These are phyloP conservation scores for Rhododendron ovatum DNA, from an alignment of 148 eudicot species.

Conservation along the genomic window DNA sequence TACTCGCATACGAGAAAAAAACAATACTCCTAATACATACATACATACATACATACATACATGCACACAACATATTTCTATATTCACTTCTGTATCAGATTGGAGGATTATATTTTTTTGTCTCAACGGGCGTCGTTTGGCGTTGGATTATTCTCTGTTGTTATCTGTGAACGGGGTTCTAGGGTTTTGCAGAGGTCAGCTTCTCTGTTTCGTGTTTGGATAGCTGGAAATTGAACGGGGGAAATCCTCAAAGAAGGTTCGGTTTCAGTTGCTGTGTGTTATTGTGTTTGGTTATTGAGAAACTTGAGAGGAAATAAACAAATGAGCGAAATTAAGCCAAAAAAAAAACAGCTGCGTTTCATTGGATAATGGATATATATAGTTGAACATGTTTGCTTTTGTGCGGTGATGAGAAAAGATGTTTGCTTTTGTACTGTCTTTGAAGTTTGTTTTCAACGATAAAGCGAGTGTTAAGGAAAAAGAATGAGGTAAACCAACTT, in stretches of 20 bases:
- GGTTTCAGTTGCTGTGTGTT: not conserved
- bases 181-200: not conserved
- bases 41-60: not conserved
- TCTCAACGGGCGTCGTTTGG: not conserved
- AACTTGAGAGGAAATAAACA: not conserved
- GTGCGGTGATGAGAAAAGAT: not conserved
- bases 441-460: not conserved
- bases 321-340: not conserved
- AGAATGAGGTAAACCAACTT: not conserved
- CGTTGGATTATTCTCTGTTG: not conserved
- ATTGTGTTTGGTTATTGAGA: not conserved
- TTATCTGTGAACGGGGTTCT: not conserved
- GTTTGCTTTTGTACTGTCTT: not conserved
- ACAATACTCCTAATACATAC: not conserved
- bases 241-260: not conserved
- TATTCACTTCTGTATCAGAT: not conserved
- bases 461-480: not conserved
- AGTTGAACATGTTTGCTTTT: not conserved
- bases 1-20: not conserved
- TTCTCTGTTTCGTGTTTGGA: not conserved
- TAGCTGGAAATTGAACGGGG: constrained; percentile 1
- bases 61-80: not conserved
- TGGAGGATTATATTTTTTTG: not conserved
- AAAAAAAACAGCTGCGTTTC: not conserved
- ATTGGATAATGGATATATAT: not conserved